Conservation (phyloP, 805 yeast genomes). For the Zygosaccharomyces siamensis region DNA sequence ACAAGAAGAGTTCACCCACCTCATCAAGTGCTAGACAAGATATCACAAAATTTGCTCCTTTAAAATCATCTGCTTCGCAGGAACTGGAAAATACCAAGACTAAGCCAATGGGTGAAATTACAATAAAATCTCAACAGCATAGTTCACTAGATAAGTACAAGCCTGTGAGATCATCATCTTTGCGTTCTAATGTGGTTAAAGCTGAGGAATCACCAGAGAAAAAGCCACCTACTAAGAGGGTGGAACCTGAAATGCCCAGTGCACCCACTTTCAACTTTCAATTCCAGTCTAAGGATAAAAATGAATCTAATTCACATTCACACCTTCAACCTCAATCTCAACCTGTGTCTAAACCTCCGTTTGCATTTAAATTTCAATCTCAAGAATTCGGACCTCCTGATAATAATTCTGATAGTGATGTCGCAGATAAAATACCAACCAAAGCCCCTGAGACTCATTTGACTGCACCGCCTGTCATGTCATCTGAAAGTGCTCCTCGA, state of each 20-base stretch:
- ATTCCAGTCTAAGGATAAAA: slow-evolving; percentile 2
- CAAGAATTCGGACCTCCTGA: not conserved
- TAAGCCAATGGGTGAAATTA: not conserved
- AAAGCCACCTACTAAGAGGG: not conserved
- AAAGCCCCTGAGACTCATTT: not conserved
- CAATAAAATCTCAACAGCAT: slow-evolving; percentile 10
- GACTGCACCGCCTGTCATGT: not conserved
- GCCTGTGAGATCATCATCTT: slow-evolving; percentile 37
- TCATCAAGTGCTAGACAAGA: slow-evolving; percentile 6
- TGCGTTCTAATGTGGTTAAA: slow-evolving; percentile 33
- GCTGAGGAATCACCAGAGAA: slow-evolving; percentile 17
- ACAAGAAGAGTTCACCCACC: slow-evolving; percentile 8
- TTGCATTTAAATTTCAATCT: not conserved
- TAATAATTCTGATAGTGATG: slow-evolving; percentile 2
- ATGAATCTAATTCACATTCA: slow-evolving; percentile 7
- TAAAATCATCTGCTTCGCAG: slow-evolving; percentile 11
- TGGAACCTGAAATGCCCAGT: slow-evolving; percentile 7
- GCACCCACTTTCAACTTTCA: slow-evolving; percentile 12
- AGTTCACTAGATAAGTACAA: slow-evolving; percentile 30
- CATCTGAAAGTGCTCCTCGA: not conserved
- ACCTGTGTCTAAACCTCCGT: not conserved
- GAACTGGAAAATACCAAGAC: slow-evolving; percentile 14
- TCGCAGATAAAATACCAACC: not conserved
- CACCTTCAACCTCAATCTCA: not conserved
- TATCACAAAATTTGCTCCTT: not conserved